Evolutionary conservation across 768 basidiomycete species (phyloP), one percentile per base, ranked within the genome.

Genomic region (Boletus rex-veris): DNA sequence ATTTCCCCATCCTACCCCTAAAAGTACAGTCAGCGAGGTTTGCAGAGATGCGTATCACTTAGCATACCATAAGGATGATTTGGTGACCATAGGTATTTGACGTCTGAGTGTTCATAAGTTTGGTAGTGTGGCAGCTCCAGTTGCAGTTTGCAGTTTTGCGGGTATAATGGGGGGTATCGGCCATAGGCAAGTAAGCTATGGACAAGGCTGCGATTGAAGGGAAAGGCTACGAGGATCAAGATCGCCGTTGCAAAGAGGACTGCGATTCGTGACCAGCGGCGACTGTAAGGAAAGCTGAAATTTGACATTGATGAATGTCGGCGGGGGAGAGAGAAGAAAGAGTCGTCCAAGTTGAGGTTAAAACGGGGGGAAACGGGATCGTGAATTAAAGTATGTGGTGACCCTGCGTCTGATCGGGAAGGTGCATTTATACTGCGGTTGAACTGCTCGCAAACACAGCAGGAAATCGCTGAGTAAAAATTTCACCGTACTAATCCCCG

Each of bases 11-110:
- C 73, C 74, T 30, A 66, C 63, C 36, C 54, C 74, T 74, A 14
- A 15, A 38, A 19, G 5, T 21, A 33, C 19, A 18, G 28, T 64
- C 9, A 59, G 45, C 28, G 12, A 40, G 39, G 28, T 45, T 40
- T 47, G 39, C 21, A 9, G 1, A 11, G 18, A 3, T 16, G n/a
- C 0, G 3, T 11, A 11, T 16, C 30, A 10, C 21, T 31, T 6
- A 33, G n/a, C 43, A 47, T 56, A 55, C 54, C 24, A 38, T 37
- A 45, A 45, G 69, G 74, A 57, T 81, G 78, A 52, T 78, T 80
- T 18, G 77, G 73, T 18, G 78, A 67, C 67, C 71, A 80, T 4
- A 82, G 48, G 52, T 75, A 81, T 50, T 71, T 74, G 35, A 68
- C 64, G 12, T 67, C 55, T 21, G 59, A 57, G 5, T 65, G 73